Evolutionary conservation across 2,329 filamentous ascomycete species (phyloP).

Genomic region (Hymenoscyphus salicellus): DNA sequence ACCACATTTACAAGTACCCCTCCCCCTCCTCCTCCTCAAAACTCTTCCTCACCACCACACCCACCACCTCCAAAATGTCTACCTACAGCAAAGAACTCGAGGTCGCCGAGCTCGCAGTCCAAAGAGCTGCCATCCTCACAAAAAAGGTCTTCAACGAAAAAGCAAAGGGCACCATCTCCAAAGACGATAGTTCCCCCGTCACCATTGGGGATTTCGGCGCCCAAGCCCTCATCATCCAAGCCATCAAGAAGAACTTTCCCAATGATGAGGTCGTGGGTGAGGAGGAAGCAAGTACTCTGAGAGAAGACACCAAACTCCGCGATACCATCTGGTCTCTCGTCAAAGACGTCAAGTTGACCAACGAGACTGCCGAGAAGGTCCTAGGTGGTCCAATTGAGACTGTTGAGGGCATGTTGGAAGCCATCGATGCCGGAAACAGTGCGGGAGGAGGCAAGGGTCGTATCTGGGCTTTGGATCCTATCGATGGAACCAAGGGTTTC

Average conservation of each 20-base stretch:
- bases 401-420: conserved; percentile 63
- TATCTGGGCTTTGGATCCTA: conserved; percentile 96
- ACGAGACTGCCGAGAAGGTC: conserved; percentile 60
- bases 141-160: conserved; percentile 81
- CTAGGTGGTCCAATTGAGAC: conserved; percentile 68
- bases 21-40: conserved; percentile 24
- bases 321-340: conserved; percentile 84
- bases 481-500: conserved; percentile 97
- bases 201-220: conserved; percentile 98
- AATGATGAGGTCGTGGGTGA: conserved; percentile 89
- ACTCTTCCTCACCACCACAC: conserved; percentile 20
- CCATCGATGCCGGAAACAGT: conserved; percentile 67
- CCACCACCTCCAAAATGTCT: conserved; percentile 36
- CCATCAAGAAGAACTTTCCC: conserved; percentile 86
- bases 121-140: conserved; percentile 73
- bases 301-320: conserved; percentile 65
- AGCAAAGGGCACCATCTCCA: conserved; percentile 89
- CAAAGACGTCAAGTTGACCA: conserved; percentile 64
- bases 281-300: conserved; percentile 82
- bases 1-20: conserved; percentile 29
- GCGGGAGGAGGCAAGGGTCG: conserved; percentile 69
- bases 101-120: conserved; percentile 83
- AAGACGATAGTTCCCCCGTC: conserved; percentile 93
- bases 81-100: conserved; percentile 73
- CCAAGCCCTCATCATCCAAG: conserved; percentile 91